Evolutionary conservation across 73 alveolate genomes (phyloP).

Genomic region (Paramecium octaurelia): DNA sequence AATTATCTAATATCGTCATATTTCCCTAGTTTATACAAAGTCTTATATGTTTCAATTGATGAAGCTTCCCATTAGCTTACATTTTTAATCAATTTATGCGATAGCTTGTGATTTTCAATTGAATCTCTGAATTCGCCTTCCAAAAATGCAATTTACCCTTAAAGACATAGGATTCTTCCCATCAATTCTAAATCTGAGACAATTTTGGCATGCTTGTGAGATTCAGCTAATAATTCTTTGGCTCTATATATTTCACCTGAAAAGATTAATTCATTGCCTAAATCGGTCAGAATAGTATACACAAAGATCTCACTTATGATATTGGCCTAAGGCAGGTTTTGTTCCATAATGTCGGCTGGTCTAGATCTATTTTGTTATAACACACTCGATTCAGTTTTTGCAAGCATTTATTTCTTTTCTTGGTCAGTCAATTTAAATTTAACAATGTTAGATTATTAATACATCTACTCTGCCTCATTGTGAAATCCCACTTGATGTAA

Average conservation of each 20-base stretch:
- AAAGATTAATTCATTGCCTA: conserved; percentile 36
- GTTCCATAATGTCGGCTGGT: conserved; percentile 54
- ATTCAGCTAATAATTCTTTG: conserved; percentile 48
- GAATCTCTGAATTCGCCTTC: conserved; percentile 63
- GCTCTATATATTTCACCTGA: conserved; percentile 58
- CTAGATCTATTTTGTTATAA: conserved; percentile 25
- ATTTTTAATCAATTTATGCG: conserved; percentile 59
- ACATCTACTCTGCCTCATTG: conserved; percentile 39
- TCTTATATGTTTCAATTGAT: conserved; percentile 39
- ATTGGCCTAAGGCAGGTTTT: conserved; percentile 51
- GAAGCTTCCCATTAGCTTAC: conserved; percentile 40
- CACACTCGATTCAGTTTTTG: conserved; percentile 62
- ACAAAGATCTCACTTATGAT: conserved; percentile 35
- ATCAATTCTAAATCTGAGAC: conserved; percentile 56
- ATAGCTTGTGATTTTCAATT: conserved; percentile 56
- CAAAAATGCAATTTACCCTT: conserved; percentile 33
- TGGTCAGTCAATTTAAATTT: conserved; percentile 52
- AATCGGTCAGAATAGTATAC: conserved; percentile 25
- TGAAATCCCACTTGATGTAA: conserved; percentile 56
- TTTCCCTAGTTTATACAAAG: conserved; percentile 42
- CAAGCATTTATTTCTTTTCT: conserved; percentile 49
- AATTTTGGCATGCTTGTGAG: conserved; percentile 58
- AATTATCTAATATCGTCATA: conserved; percentile 55
- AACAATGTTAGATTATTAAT: background rate
- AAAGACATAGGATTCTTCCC: conserved; percentile 49